Base-by-base conservation (phyloP, 2,329 filamentous ascomycete species). In the Curvularia sp. region DNA sequence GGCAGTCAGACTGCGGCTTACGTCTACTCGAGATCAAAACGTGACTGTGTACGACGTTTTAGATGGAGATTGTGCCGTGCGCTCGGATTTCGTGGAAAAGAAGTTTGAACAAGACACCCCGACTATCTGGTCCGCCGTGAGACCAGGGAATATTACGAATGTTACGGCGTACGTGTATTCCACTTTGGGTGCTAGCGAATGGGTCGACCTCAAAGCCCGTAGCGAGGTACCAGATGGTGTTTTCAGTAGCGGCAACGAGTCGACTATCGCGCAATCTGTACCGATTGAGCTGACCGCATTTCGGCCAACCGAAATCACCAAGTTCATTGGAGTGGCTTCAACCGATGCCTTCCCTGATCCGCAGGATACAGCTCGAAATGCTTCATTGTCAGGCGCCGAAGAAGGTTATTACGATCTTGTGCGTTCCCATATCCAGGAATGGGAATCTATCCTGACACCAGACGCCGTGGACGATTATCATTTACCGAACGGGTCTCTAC, bases 291-390 rank as follows among this genome's bases (percentile, higher is more conserved):
- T 91, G 6, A 77, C 76, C 30, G 82, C 83, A 2, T 84, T 85
- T 1, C 69, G 84, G 62, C 81, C 82, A 0, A 80, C 85, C 3
- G 84, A 80, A 1, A 75, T 91, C 46, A 84, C 82, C 47, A 92
- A 92, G 68, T 91, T 84, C 63, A 82, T 92, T 15, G 89, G 89
- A 28, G 84, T 82, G 49, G 89, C 89, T 4, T 90, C 89, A 1
- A 84, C 84, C 0, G 89, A 92, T 73, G 88, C 87, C 0, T 92
- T 91, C 67, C 60, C 77, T 0, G 77, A 88, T 61, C 84, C 89
- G 0, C 78, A 84, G 57, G 66, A 72, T 1, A 79, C 82, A 1
- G 89, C 89, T 1, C 80, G 80, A 57, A 71, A 81, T 5, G 88
- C 87, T 1, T 86, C 84, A 0, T 68, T 78, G 5, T 73, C 76